Evolutionary conservation across 2,329 filamentous ascomycete species (phyloP), one percentile per base, ranked within the genome.

Genomic region (Teratosphaeria nubilosa): DNA sequence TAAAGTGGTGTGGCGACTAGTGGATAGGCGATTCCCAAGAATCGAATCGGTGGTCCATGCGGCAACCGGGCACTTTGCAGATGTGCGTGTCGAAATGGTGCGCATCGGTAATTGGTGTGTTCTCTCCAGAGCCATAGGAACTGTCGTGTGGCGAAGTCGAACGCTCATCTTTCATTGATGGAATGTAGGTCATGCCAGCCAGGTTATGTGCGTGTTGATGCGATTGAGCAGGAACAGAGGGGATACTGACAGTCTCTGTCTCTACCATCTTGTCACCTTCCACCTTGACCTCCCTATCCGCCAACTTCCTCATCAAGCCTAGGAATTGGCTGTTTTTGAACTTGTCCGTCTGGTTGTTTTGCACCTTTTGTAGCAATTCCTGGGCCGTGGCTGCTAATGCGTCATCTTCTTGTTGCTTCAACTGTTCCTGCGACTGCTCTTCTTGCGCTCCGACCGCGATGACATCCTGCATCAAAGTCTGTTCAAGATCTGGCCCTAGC

Each of bases 271-370:
- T 82, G 69, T 90, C 86, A 48, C 86, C 87, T 63, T 88, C 80
- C 41, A 94, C 84, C 54, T 81, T 81, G 14, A 91, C 83, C 74
- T 94, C 85, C 57, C 81, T 78, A 68, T 89, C 84, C 55, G 86
- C 81, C 57, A 94, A 82, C 59, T 83, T 81, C 30, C 87, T 82
- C 89, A 95, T 94, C 52, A 95, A 76, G 3, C 81, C 78, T 0
- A 92, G 74, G 68, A 95, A 95, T 59, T 82, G 82, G 64, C 88
- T 91, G 68, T 91, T 83, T 65, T 85, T 83, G 72, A 94, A 94
- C 68, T 92, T 92, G 53, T 84, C 76, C 57, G 81, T 86, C 59
- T 83, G 80, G 64, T 92, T 86, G 65, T 85, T 77, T 22, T 82
- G 78, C 13, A 95, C 82, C 41, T 83, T 85, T 56, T 86, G 79